phyloP scores from a whole-genome alignment of 2,329 filamentous ascomycete genomes.

The Penicillium brasilianum region DNA sequence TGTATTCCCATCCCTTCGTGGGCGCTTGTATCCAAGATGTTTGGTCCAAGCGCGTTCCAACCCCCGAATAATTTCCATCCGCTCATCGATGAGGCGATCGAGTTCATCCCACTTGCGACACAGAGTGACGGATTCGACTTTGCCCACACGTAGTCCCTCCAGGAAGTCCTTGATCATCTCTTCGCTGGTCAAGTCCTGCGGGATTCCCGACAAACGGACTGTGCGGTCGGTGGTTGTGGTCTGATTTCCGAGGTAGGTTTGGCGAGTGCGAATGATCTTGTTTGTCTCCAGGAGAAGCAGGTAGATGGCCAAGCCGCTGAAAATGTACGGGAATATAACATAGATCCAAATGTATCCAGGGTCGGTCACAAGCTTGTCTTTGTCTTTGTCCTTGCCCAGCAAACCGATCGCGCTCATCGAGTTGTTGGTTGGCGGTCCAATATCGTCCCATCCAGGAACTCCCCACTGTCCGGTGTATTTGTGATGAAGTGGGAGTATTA shows the following conservation, averaged over 20 bases:
- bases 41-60: conserved; percentile 85
- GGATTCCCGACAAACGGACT: conserved; percentile 88
- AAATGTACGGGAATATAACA: conserved; percentile 91
- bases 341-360: conserved; percentile 84
- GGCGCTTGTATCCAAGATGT: conserved; percentile 65
- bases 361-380: conserved; percentile 42
- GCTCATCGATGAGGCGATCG: conserved; percentile 72
- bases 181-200: conserved; percentile 76
- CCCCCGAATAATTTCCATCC: conserved; percentile 68
- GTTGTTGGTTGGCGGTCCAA: conserved; percentile 32
- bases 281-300: conserved; percentile 82
- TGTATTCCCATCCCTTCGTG: conserved; percentile 49
- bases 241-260: conserved; percentile 90
- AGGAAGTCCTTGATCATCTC: conserved; percentile 83
- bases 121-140: conserved; percentile 83
- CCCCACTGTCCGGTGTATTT: conserved; percentile 60
- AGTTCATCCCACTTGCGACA: conserved; percentile 86
- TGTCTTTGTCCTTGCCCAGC: conserved; percentile 37
- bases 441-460: conserved; percentile 43
- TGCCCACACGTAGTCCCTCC: conserved; percentile 85
- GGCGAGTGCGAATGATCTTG: conserved; percentile 81
- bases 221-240: conserved; percentile 96
- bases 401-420: conserved; percentile 34
- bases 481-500: conserved; percentile 86
- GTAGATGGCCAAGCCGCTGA: conserved; percentile 80